Percentiles rank a stretch among this genome's conserved stretches.
Conservation (phyloP, 1,284 basidiomycete genomes). For the Fomitopsis pinicola region DNA sequence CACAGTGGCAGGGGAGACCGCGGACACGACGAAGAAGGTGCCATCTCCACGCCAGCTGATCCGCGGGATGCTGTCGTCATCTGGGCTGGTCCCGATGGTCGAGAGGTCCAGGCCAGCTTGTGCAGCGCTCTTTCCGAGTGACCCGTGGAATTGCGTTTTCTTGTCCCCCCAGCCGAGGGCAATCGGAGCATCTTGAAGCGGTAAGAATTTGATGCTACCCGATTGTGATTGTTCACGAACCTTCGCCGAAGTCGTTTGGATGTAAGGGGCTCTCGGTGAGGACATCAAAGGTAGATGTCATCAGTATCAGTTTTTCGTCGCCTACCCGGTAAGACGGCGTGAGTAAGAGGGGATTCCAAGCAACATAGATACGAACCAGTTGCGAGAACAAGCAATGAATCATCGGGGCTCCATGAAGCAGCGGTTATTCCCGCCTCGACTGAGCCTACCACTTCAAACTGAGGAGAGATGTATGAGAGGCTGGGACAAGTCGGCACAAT, state of each 20-base stretch:
- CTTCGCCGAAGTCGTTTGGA: constrained; percentile 82
- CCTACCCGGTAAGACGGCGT: constrained; percentile 35
- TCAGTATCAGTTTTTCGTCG: constrained; percentile 79
- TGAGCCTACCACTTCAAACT: constrained; percentile 80
- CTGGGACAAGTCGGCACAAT: not conserved
- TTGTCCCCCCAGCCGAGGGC: constrained; percentile 99
- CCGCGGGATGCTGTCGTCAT: constrained; percentile 71
- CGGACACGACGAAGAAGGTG: constrained; percentile 83
- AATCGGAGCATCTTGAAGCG: constrained; percentile 72
- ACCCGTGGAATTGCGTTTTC: constrained; percentile 97
- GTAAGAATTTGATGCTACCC: too few species aligned
- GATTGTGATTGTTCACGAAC: constrained; percentile 40
- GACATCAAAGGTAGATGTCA: constrained; percentile 89
- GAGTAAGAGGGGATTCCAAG: not conserved
- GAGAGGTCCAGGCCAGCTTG: constrained; percentile 46
- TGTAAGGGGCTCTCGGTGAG: constrained; percentile 76
- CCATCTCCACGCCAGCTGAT: constrained; percentile 95
- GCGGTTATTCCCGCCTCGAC: constrained; percentile 83
- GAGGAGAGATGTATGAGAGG: constrained; percentile 4
- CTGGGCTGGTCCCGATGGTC: constrained; percentile 49
- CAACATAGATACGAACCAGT: constrained; percentile 48
- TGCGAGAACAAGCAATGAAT: constrained; percentile 75
- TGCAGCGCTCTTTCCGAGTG: constrained; percentile 86
- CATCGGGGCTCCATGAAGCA: constrained; percentile 90
- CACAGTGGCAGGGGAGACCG: constrained; percentile 34